phyloP scores from a whole-genome alignment of 768 basidiomycete genomes.

The Macrocybe gigantea region DNA sequence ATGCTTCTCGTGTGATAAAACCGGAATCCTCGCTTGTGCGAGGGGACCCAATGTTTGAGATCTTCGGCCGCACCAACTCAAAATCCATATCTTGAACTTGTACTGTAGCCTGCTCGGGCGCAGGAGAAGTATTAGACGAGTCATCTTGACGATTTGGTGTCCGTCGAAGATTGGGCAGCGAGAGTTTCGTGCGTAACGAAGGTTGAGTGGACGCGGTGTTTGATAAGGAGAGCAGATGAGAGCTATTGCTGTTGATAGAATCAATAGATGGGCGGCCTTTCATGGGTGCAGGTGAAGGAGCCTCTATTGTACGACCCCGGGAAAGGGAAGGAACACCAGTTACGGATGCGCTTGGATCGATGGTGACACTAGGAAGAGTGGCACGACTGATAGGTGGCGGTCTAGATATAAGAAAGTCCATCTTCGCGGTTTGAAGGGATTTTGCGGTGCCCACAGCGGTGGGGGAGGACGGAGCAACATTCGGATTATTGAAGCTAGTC shows the following conservation, averaged over 20 bases:
- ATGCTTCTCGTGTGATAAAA: slow-evolving; percentile 27
- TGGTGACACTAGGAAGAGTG: no score
- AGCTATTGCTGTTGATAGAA: no score
- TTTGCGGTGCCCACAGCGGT: slow-evolving; percentile 24
- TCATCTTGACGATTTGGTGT: slow-evolving; percentile 33
- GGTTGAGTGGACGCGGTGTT: neutral
- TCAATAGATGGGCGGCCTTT: no score
- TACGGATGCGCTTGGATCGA: no score
- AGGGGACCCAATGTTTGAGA: slow-evolving; percentile 33
- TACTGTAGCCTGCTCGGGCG: slow-evolving; percentile 45
- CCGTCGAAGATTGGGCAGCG: slow-evolving; percentile 60
- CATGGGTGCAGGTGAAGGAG: no score
- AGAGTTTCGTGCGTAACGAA: slow-evolving; percentile 58
- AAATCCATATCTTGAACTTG: slow-evolving; percentile 83
- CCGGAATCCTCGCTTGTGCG: slow-evolving; percentile 53
- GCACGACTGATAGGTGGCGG: no score
- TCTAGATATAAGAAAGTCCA: no score
- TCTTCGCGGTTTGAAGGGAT: neutral
- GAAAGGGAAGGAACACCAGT: no score
- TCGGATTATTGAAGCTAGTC: slow-evolving; percentile 3
- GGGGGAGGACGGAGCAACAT: slow-evolving; percentile 13
- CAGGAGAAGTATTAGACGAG: slow-evolving; percentile 14
- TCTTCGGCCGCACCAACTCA: slow-evolving; percentile 63
- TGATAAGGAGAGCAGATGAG: no score
- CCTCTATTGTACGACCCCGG: no score